phyloP scores from a whole-genome alignment of 2,329 filamentous ascomycete species.

The Monosporascus sp. region DNA sequence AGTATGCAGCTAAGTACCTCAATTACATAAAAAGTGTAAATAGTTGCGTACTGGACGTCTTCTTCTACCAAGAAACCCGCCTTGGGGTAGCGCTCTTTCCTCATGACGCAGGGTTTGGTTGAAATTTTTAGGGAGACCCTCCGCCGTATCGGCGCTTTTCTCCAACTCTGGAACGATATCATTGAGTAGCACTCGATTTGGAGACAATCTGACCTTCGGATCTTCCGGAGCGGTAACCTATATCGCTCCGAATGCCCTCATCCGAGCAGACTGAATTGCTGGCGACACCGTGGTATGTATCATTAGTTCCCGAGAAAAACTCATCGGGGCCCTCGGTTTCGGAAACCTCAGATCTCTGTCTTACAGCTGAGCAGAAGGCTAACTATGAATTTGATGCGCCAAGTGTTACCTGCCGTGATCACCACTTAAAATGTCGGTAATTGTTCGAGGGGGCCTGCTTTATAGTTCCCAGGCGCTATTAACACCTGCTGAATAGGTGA shows the following conservation, averaged over 20 bases:
- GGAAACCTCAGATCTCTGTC: background rate
- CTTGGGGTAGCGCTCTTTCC: background rate
- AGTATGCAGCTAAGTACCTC: too few relatives aligned
- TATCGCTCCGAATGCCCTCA: slow-evolving; percentile 27
- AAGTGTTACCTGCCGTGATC: slow-evolving; percentile 37
- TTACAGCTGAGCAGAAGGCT: background rate
- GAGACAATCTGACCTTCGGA: background rate
- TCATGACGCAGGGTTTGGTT: slow-evolving; percentile 6
- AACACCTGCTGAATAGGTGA: slow-evolving; percentile 28
- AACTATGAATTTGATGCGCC: background rate
- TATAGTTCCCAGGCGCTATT: slow-evolving; percentile 3
- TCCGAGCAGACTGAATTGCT: slow-evolving; percentile 23
- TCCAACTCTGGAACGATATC: slow-evolving; percentile 19
- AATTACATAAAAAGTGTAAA: too few relatives aligned
- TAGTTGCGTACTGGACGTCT: too few relatives aligned
- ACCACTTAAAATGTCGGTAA: slow-evolving; percentile 40
- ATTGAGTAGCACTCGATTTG: slow-evolving; percentile 10
- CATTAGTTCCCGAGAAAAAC: background rate
- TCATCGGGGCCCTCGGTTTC: too few relatives aligned
- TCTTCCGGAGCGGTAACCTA: slow-evolving; percentile 3
- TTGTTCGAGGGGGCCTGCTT: background rate
- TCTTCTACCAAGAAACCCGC: background rate
- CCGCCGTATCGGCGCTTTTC: slow-evolving; percentile 23
- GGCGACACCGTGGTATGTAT: slow-evolving; percentile 27
- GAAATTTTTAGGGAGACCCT: slow-evolving; percentile 5